A percentile compares a stretch with the other conserved stretches of the same genome.
Conservation (phyloP, 2,329 filamentous ascomycete species). For the Capronia coronata region DNA sequence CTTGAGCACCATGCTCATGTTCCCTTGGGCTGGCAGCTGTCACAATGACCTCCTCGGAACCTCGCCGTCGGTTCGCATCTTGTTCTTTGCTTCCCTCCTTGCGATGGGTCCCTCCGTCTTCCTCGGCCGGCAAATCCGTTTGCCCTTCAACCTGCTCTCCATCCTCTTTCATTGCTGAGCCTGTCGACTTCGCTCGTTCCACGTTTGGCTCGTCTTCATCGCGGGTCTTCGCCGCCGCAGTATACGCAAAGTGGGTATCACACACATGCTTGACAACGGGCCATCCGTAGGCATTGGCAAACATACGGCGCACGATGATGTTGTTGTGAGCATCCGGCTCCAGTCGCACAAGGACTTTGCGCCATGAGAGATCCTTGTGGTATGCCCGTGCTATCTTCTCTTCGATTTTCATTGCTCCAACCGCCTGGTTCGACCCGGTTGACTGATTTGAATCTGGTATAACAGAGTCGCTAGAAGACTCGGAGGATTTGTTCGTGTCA, state of each 20-base stretch:
- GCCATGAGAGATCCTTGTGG: conserved; percentile 85
- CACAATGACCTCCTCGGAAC: conserved; percentile 5
- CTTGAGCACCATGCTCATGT: conserved; percentile 4
- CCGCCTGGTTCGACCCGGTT: conserved; percentile 35
- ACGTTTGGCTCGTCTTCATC: conserved; percentile 61
- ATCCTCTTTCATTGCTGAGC: conserved; percentile 52
- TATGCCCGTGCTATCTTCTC: conserved; percentile 97
- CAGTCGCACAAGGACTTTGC: conserved; percentile 89
- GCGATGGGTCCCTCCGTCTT: conserved; percentile 1
- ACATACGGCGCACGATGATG: conserved; percentile 92
- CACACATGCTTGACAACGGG: conserved; percentile 92
- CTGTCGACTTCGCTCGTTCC: conserved; percentile 61
- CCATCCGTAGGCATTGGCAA: conserved; percentile 96
- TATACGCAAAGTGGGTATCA: conserved; percentile 86
- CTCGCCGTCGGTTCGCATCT: conserved; percentile 6
- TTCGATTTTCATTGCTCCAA: conserved; percentile 72
- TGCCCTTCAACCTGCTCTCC: conserved; percentile 57
- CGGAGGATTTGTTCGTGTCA: neutral
- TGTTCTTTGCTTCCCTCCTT: conserved; percentile 7
- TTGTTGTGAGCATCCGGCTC: conserved; percentile 99
- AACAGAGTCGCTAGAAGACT: conserved; percentile 2
- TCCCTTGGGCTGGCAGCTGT: conserved; percentile 3
- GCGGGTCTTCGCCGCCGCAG: conserved; percentile 55
- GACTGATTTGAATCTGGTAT: conserved; percentile 11
- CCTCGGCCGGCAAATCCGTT: conserved; percentile 27